Base-by-base conservation (phyloP, 2,329 filamentous ascomycete genomes). In the Fusarium piperis region DNA sequence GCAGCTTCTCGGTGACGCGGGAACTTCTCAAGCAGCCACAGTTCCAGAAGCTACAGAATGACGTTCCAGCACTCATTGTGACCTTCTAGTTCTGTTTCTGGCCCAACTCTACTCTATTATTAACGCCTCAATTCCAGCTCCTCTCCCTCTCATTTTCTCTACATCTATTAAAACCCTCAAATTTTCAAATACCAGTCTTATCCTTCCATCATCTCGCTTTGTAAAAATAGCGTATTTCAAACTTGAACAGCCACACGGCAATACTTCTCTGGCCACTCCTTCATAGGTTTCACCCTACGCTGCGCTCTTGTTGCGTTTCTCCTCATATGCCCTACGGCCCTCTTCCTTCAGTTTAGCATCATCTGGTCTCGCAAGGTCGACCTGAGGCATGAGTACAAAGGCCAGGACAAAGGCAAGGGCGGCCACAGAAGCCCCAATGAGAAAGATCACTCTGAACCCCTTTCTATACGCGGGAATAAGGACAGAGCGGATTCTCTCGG, bases 341-440 rank as follows among this genome's bases (percentile, higher is more conserved):
- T 79, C 77, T 65, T 82, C 78, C 56, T 80, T 81, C n/a, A 83
- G 64, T 33, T 74, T 78, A 4, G 71, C 76, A 35, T 83, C 82
- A 52, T 83, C 82, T 0, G 81, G 78, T 8, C 81, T 71, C 12
- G 74, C 58, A 26, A 84, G 72, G 26, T 82, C 79, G 1, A 83
- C 76, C 28, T 84, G 82, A 0, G 81, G 81, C 80, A 84, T 83
- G 53, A 84, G 62, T 0, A 80, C 64, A n/a, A 80, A 81, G 0
- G 82, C 79, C 7, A 84, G 48, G 1, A 83, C 52, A 33, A 84
- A 83, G 2, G 79, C 79, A 3, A 81, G 39, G 2, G 76, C 78
- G 2, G 81, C 80, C 15, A 83, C 62, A 1, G 76, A 75, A 1
- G 82, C 81, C 1, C 81, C 80, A 1, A 81, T 67, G 2, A 82